phyloP scores from a whole-genome alignment of 176 grass and related monocot species.

The Bothriochloa decipiens region DNA sequence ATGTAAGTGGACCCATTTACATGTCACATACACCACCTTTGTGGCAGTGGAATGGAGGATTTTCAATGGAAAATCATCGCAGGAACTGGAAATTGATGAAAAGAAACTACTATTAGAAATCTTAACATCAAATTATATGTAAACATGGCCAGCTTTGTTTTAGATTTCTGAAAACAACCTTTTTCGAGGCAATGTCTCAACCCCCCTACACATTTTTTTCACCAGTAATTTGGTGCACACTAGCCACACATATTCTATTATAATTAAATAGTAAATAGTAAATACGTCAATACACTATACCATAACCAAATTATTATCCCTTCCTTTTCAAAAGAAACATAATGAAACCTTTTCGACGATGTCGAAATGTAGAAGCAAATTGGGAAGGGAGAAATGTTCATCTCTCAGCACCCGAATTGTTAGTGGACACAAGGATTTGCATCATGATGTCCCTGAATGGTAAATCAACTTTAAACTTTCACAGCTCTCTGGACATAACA shows the following conservation, averaged over 20 bases:
- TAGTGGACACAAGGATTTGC: slow-evolving; percentile 28
- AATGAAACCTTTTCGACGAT: slow-evolving; percentile 5
- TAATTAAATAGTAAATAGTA: not conserved
- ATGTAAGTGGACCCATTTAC: no score
- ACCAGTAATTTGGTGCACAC: not conserved
- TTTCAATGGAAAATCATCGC: no score
- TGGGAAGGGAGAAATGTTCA: not conserved
- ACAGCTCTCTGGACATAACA: not conserved
- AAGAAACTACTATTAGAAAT: no score
- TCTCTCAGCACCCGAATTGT: not conserved
- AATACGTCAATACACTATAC: not conserved
- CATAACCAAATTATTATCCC: not conserved
- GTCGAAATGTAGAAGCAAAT: not conserved
- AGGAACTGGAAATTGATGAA: no score
- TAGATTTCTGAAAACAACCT: no score
- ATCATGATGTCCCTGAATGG: slow-evolving; percentile 7
- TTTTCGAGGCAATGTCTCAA: no score
- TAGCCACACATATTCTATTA: not conserved
- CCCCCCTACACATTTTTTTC: not conserved
- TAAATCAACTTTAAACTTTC: slow-evolving; percentile 30
- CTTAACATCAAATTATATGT: no score
- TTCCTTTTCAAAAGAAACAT: not conserved
- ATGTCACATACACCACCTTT: no score
- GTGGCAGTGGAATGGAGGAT: no score
- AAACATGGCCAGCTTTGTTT: no score